Evolutionary conservation across 345 rosid species (phyloP).

Genomic region (Hibiscus tridactylites): DNA sequence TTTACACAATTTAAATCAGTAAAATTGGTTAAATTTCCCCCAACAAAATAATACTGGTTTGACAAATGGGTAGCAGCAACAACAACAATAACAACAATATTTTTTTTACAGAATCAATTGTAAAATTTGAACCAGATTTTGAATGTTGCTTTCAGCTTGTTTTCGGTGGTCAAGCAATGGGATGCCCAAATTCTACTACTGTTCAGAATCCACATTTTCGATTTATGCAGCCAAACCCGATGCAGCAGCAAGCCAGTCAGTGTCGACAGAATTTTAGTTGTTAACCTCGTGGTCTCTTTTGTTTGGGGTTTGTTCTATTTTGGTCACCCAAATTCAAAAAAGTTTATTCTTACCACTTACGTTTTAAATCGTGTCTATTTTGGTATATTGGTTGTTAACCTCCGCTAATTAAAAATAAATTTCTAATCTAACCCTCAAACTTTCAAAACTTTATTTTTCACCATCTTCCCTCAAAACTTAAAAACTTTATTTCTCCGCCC

Average conservation of each 20-base stretch:
- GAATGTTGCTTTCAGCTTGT: neutral
- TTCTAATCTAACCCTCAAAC: too few relatives aligned
- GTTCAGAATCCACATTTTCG: neutral
- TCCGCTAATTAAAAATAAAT: too few relatives aligned
- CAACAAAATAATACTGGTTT: slow-evolving; percentile 7
- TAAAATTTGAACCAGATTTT: slow-evolving; percentile 2
- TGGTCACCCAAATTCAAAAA: too few relatives aligned
- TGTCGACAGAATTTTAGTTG: neutral
- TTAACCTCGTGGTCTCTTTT: too few relatives aligned
- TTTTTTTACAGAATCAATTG: slow-evolving; percentile 2
- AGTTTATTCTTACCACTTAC: too few relatives aligned
- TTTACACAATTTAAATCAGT: slow-evolving; percentile 3
- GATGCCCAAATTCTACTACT: neutral
- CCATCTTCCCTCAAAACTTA: too few relatives aligned
- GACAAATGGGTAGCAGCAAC: slow-evolving; percentile 5
- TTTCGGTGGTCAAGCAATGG: neutral
- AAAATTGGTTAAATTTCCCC: slow-evolving; percentile 7
- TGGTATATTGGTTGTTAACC: too few relatives aligned
- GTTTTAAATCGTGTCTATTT: too few relatives aligned
- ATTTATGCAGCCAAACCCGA: slow-evolving; percentile 1
- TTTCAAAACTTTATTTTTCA: too few relatives aligned
- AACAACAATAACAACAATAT: too few relatives aligned
- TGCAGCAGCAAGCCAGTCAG: neutral
- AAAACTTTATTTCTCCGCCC: too few relatives aligned
- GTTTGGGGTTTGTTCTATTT: too few relatives aligned